Evolutionary conservation across 805 yeast species (phyloP), one percentile per base, ranked within the genome.

Genomic region (Metahyphopichia silvanorum): DNA sequence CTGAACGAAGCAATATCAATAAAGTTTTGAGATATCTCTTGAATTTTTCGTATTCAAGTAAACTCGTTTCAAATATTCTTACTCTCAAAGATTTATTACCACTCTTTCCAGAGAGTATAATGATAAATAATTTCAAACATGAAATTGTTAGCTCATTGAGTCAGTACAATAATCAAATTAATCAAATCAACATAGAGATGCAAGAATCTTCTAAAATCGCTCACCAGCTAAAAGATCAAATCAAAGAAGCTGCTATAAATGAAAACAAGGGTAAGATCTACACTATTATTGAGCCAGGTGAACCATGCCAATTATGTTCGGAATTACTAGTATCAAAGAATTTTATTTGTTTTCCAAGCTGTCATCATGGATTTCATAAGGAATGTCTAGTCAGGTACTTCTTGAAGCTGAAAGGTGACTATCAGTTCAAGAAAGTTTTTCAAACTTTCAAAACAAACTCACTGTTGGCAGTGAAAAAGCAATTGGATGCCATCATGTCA

Each of bases 321-420:
- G 72, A 72, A 43, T 71, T 93, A 6, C 63, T 91, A 27, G 71
- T 86, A 3, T 74, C 80, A 4, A 74, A 87, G 36, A 83, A 78
- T 50, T 88, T 88, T 45, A 71, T 81, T 33, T 77, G 80, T 4
- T 93, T 86, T 51, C 96, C 96, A 0, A 66, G 63, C 37, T 93
- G 98, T 53, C 82, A 76, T 35, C 98, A 93, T 54, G 77, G 86
- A 4, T 84, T 86, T 60, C 98, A 93, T 52, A 80, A 79, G 32
- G 96, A 88, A 52, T 93, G 98, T 61, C 56, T 87, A n/a, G 74
- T 83, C 5, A 72, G 75, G 35, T 63, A 63, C 23, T 75, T 83
- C 21, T 51, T 82, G 32, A 65, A 67, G 21, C 78, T 82, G 19
- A 79, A 78, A 38, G 63, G 66, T 27, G 87, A 86, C 43, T 81